Conservation (phyloP, 1,139 yeast genomes). For the Suhomyces yuchorum region DNA sequence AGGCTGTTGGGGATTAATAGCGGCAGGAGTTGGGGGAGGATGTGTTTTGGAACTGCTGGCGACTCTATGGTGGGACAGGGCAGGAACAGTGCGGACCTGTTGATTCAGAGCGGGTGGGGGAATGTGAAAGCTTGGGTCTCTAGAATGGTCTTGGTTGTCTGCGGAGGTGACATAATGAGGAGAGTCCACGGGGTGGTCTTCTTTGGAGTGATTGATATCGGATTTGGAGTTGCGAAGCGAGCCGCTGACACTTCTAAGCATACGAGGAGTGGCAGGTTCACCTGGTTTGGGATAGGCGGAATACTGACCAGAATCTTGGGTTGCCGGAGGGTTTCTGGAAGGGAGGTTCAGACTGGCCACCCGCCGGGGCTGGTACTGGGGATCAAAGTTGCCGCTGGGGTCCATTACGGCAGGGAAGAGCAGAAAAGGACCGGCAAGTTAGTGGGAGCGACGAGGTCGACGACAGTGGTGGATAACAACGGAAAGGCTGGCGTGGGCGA, state of each 20-base stretch:
- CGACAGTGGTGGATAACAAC: not conserved
- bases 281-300: constrained; percentile 17
- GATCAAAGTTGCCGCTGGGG: constrained; percentile 8
- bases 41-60: constrained; percentile 14
- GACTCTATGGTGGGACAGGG: constrained; percentile 24
- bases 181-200: constrained; percentile 16
- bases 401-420: constrained; percentile 6
- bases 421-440: not conserved
- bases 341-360: constrained; percentile 13
- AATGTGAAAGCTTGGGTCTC: constrained; percentile 25
- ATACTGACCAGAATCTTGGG: not conserved
- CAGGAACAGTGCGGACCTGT: constrained; percentile 15
- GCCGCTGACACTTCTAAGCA: constrained; percentile 62
- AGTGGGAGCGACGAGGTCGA: not conserved
- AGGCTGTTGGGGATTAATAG: constrained; percentile 14
- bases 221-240: constrained; percentile 29
- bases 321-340: constrained; percentile 3
- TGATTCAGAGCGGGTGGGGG: constrained; percentile 12
- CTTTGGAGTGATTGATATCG: constrained; percentile 17
- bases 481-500: not conserved
- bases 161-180: constrained; percentile 21
- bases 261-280: constrained; percentile 76
- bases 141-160: constrained; percentile 21
- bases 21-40: constrained; percentile 10
- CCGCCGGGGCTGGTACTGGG: constrained; percentile 11